Base-by-base conservation (phyloP, 345 rosid genomes). In the Arabis hirsuta region DNA sequence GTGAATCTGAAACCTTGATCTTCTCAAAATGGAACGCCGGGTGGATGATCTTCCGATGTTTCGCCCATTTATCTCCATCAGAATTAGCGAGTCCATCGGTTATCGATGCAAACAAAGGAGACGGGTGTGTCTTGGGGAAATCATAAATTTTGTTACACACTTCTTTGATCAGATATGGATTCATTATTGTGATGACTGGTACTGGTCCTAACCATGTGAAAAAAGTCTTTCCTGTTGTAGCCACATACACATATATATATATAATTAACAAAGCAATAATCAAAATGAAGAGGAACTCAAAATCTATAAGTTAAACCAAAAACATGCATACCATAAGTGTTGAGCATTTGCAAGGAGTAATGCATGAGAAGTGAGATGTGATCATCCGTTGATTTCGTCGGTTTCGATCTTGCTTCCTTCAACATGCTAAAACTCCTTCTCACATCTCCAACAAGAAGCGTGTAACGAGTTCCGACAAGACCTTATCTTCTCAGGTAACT, bases 141-240 rank as follows among this genome's bases (percentile, higher is more conserved):
- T 82, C 85, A 44, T 52, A 58, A 48, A 74, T 58, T 50, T 19
- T 82, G 42, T 22, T 55, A 31, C 70, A 69, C 42, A 83, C 69
- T 9, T 82, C 82, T 67, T 73, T 85, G 34, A 81, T 72, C 22
- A 76, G 63, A 38, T 81, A 66, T 6, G 84, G 84, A 24, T 83
- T 63, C 76, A 53, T 77, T 53, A 83, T 76, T 51, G 52, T 75
- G 57, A 82, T 70, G 19, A 73, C 77, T 26, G 87, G 84, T 26
- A 27, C 34, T 0, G 91, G 85, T 39, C 84, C 87, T 11, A 48
- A 1, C 91, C 88, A 82, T n/a, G 43, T 72, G 51, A 77, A 82
- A 14, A 62, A 77, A 8, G 69, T 72, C 12, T 66, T 83, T 11
- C 88, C 89, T 81, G 80, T 81, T 22, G 42, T 48, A 55, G 2